Evolutionary conservation across 73 alveolate species (phyloP), one percentile per base, ranked within the genome.

Genomic region (Tetrahymena malaccensis): DNA sequence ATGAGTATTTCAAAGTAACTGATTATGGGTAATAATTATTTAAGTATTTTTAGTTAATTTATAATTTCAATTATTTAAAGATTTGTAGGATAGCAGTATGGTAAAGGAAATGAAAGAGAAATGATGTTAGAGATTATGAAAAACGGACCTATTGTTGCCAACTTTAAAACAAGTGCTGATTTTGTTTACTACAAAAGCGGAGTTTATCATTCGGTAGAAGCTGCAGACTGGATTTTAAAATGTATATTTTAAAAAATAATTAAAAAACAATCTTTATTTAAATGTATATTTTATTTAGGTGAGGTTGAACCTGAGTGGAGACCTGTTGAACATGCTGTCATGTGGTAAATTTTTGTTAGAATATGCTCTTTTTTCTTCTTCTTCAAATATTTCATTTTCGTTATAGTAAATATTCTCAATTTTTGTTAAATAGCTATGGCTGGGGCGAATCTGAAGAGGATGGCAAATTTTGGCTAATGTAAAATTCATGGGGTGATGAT

Each of bases 381-480:
- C 44, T 40, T 6, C 15, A 4, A 40, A 40, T 40, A 4, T 40
- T 40, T 56, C 85, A 56, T 56, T 10, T 6, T 56, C 85, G 25
- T 22, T 56, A 3, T 56, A 70, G 31, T 70, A 85, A 95, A 95
- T 33, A 85, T 33, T 94, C 43, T 3, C 93, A 85, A 85, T 93
- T 35, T 35, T 95, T 94, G 21, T 83, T 85, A 44, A 22, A 85
- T 35, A 85, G 97, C 89, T 95, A 95, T 37, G 97, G 97, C 21
- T 95, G 97, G 97, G 97, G 97, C 27, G 97, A 95, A 70, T 70
- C 89, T 89, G 97, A 95, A 57, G 84, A 89, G 43, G 97, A 94
- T 31, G 93, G 44, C 4, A 95, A 95, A 85, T 95, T 85, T 85
- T 95, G 97, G 97, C 34, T 95, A 25, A 43, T 95, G 38, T 37